Evolutionary conservation across 805 yeast genomes (phyloP).

Genomic region (Starmera caribaea): DNA sequence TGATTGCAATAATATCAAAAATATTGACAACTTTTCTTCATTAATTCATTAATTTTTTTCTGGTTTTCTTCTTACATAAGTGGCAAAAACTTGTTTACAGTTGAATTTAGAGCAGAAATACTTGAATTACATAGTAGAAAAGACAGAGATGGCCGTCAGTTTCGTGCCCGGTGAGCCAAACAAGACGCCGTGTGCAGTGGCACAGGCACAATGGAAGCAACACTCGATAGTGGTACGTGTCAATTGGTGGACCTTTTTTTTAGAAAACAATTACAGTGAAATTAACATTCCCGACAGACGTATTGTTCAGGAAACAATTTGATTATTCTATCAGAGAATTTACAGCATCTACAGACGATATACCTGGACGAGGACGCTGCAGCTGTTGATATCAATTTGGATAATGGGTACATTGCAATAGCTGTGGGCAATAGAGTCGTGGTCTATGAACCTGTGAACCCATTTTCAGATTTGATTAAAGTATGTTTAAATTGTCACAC

Average conservation of each 20-base stretch:
- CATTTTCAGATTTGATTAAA: slow-evolving; percentile 27
- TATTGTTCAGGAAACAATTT: slow-evolving; percentile 88
- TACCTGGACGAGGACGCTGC: slow-evolving; percentile 58
- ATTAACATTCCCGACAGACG: slow-evolving; percentile 22
- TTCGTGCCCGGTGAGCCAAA: slow-evolving; percentile 86
- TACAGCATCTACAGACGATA: slow-evolving; percentile 61
- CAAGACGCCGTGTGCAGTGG: slow-evolving; percentile 39
- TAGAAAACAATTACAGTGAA: neutral
- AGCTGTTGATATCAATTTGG: slow-evolving; percentile 53
- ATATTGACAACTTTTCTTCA: no score
- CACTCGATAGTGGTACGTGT: slow-evolving; percentile 39
- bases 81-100: no score
- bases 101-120: no score
- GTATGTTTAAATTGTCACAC: slow-evolving; percentile 8
- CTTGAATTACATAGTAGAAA: no score
- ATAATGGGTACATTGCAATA: slow-evolving; percentile 54
- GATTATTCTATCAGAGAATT: slow-evolving; percentile 48
- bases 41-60: no score
- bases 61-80: no score
- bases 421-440: slow-evolving; percentile 33
- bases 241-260: neutral
- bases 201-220: slow-evolving; percentile 56
- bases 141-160: slow-evolving; percentile 45
- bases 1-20: neutral
- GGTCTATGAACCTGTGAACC: slow-evolving; percentile 48